phyloP scores from a whole-genome alignment of 225 moss, liverwort and hornwort genomes.

The Bryoerythrophyllum caledonicum region DNA sequence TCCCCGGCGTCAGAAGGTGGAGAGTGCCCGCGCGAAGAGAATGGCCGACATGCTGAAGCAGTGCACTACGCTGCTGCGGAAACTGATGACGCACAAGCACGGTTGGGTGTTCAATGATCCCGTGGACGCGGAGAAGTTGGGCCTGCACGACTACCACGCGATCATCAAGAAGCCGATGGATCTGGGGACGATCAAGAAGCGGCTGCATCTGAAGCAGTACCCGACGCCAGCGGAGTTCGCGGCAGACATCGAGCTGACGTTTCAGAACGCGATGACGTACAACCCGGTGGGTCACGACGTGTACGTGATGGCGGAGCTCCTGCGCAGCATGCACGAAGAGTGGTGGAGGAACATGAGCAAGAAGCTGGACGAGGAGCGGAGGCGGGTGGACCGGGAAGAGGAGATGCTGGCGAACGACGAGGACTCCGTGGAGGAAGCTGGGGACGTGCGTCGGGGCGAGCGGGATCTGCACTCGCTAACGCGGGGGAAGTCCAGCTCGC shows the following conservation, averaged over 20 bases:
- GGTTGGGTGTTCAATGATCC: slow-evolving; percentile 89
- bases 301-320: slow-evolving; percentile 62
- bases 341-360: slow-evolving; percentile 68
- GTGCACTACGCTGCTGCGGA: slow-evolving; percentile 58
- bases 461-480: slow-evolving; percentile 52
- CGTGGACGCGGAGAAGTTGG: slow-evolving; percentile 52
- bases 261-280: slow-evolving; percentile 75
- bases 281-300: slow-evolving; percentile 72
- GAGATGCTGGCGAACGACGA: slow-evolving; percentile 51
- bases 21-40: slow-evolving; percentile 63
- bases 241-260: slow-evolving; percentile 67
- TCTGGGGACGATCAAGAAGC: slow-evolving; percentile 73
- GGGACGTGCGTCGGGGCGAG: slow-evolving; percentile 41
- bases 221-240: slow-evolving; percentile 55
- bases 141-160: slow-evolving; percentile 11
- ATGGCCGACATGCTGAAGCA: slow-evolving; percentile 58
- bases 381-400: slow-evolving; percentile 50
- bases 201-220: slow-evolving; percentile 50
- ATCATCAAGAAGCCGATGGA: slow-evolving; percentile 9
- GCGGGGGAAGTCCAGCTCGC: slow-evolving; percentile 39
- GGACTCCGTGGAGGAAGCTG: slow-evolving; percentile 40
- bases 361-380: slow-evolving; percentile 67
- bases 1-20: slow-evolving; percentile 80
- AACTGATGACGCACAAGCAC: slow-evolving; percentile 65
- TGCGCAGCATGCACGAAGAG: slow-evolving; percentile 52